Evolutionary conservation across 2,329 filamentous ascomycete species (phyloP).

Genomic region (Colletotrichum australisinense): DNA sequence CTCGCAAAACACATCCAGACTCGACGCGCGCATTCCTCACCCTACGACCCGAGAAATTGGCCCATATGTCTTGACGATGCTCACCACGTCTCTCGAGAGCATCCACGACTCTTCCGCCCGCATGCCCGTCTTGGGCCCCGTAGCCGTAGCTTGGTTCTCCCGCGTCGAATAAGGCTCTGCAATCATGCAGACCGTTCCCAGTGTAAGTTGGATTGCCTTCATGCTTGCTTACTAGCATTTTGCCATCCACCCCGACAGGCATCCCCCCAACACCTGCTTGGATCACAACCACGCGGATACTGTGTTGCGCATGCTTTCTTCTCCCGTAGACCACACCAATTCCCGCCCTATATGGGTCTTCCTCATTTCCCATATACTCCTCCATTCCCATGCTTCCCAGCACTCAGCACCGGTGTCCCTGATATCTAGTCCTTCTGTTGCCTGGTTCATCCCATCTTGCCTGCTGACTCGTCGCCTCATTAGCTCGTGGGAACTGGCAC

Average conservation of each 20-base stretch:
- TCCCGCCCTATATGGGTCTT: slow-evolving; percentile 4
- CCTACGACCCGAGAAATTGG: slow-evolving; percentile 26
- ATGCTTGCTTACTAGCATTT: background rate
- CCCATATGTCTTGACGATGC: slow-evolving; percentile 38
- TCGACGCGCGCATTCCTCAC: slow-evolving; percentile 27
- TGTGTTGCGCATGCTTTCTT: slow-evolving; percentile 1
- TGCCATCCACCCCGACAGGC: slow-evolving; percentile 22
- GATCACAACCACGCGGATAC: background rate
- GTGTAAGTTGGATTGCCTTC: slow-evolving; percentile 49
- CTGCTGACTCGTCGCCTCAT: slow-evolving; percentile 28
- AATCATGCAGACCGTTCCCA: slow-evolving; percentile 67
- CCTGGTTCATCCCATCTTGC: slow-evolving; percentile 4
- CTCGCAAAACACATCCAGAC: background rate
- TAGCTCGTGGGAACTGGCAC: slow-evolving; percentile 72
- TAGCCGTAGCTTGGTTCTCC: slow-evolving; percentile 37
- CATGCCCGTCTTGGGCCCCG: slow-evolving; percentile 27
- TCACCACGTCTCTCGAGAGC: slow-evolving; percentile 33
- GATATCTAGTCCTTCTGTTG: slow-evolving; percentile 20
- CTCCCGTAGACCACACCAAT: slow-evolving; percentile 3
- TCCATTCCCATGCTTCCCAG: background rate
- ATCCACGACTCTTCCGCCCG: slow-evolving; percentile 31
- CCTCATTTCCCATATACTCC: slow-evolving; percentile 25
- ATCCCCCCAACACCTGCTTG: slow-evolving; percentile 24
- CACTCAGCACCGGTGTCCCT: slow-evolving; percentile 24
- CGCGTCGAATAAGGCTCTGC: slow-evolving; percentile 52